These are phyloP conservation scores for Aureoboletus auriporus DNA, from an alignment of 768 basidiomycete species.

Conservation along the genomic window DNA sequence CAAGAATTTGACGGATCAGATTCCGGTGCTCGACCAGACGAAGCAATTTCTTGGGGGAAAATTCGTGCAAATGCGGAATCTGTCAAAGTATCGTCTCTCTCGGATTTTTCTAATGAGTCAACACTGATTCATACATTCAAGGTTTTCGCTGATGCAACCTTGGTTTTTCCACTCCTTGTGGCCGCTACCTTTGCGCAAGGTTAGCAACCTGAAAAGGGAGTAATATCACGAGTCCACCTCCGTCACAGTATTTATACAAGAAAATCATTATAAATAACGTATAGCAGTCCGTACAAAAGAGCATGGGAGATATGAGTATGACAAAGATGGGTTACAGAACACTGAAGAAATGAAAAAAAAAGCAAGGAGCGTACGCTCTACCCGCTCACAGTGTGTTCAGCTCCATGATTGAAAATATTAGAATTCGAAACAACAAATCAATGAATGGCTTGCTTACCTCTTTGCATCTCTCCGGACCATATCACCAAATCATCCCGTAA, in stretches of 20 bases:
- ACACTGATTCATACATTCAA: slow-evolving; percentile 15
- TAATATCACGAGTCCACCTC: background rate
- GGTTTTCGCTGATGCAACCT: slow-evolving; percentile 94
- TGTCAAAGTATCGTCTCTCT: slow-evolving; percentile 56
- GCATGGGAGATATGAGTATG: background rate
- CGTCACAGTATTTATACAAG: background rate
- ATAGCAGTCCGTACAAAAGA: slow-evolving; percentile 2
- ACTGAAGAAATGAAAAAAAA: background rate
- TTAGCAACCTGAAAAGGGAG: slow-evolving; percentile 1
- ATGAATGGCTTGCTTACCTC: slow-evolving; percentile 27
- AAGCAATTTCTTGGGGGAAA: slow-evolving; percentile 98
- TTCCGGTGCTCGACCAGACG: slow-evolving; percentile 94
- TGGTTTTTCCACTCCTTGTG: slow-evolving; percentile 93
- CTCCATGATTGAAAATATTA: slow-evolving; percentile 17
- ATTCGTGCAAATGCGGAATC: slow-evolving; percentile 82
- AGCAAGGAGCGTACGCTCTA: slow-evolving; percentile 5
- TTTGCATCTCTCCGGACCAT: slow-evolving; percentile 75
- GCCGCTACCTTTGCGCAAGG: slow-evolving; percentile 86
- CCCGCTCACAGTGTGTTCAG: slow-evolving; percentile 17
- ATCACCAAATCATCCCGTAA: slow-evolving; percentile 81
- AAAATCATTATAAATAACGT: slow-evolving; percentile 10
- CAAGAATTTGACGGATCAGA: slow-evolving; percentile 99
- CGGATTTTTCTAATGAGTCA: background rate
- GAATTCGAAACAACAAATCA: slow-evolving; percentile 4
- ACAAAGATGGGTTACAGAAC: slow-evolving; percentile 1